Evolutionary conservation across 192 early-diverging fungal species (phyloP).

Genomic region (Diversispora epigaea): DNA sequence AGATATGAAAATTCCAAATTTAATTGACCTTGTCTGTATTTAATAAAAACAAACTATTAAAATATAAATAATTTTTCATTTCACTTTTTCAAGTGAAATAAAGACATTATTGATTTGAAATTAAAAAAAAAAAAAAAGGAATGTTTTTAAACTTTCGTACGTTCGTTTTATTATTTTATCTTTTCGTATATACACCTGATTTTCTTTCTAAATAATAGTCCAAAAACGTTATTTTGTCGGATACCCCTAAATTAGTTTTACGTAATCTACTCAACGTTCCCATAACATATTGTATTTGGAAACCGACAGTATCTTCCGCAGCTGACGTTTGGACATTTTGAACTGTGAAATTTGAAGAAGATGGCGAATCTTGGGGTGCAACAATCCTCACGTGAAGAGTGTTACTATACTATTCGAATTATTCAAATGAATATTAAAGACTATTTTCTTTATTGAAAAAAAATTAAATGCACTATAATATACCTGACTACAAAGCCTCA

Average conservation of each 20-base stretch:
- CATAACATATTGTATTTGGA: slow-evolving; percentile 56
- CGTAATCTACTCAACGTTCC: slow-evolving; percentile 65
- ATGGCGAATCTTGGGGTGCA: slow-evolving; percentile 50
- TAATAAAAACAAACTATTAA: too few species aligned
- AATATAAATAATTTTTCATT: too few species aligned
- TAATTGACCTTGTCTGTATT: too few species aligned
- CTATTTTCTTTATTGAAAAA: slow-evolving; percentile 34
- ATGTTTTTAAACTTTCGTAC: too few species aligned
- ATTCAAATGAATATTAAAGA: neutral
- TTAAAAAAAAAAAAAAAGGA: too few species aligned
- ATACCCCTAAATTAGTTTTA: slow-evolving; percentile 59
- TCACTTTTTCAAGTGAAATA: too few species aligned
- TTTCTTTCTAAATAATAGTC: slow-evolving; percentile 52
- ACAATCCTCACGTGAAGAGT: slow-evolving; percentile 49
- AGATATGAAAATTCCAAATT: too few species aligned
- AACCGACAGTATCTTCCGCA: slow-evolving; percentile 55
- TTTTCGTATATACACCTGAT: slow-evolving; percentile 13
- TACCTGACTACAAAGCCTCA: slow-evolving; percentile 62
- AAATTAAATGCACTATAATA: neutral
- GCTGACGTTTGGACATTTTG: slow-evolving; percentile 31
- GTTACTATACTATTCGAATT: slow-evolving; percentile 49
- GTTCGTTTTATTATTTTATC: neutral
- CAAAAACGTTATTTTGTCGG: slow-evolving; percentile 77
- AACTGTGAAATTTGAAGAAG: slow-evolving; percentile 37
- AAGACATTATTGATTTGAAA: too few species aligned